A percentile compares a stretch with the other conserved stretches of the same genome.
Conservation (phyloP, 306 rosid genomes). For the Prinsepia uniflora region DNA sequence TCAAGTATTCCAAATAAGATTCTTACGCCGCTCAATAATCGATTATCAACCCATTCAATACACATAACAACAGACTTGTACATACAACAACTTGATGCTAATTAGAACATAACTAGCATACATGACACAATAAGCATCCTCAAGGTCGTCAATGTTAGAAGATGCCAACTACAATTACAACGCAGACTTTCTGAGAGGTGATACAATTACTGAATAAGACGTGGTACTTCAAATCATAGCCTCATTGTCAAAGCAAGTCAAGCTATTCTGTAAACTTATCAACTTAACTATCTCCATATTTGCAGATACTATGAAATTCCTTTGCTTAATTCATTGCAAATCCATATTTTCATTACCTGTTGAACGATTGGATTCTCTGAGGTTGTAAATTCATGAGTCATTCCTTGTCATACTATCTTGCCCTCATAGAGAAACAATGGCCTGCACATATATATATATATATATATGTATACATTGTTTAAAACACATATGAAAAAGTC, state of each 20-base stretch:
- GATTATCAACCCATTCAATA: too few species aligned
- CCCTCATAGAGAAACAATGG: conserved; percentile 84
- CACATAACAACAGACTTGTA: too few species aligned
- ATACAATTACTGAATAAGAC: neutral
- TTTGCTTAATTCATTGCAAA: neutral
- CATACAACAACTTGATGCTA: too few species aligned
- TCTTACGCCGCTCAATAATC: too few species aligned
- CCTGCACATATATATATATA: conserved; percentile 36
- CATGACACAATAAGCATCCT: too few species aligned
- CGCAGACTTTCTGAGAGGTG: too few species aligned
- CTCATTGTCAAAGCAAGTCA: neutral
- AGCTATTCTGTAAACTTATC: too few species aligned
- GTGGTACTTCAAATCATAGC: neutral
- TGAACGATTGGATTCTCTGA: conserved; percentile 84
- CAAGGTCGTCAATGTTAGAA: too few species aligned
- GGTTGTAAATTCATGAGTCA: conserved; percentile 78
- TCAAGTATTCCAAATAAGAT: too few species aligned
- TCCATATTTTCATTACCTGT: conserved; percentile 51
- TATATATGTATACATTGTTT: conserved; percentile 2
- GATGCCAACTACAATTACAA: too few species aligned
- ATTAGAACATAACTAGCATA: too few species aligned
- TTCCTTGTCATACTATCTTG: conserved; percentile 96
- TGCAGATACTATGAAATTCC: neutral
- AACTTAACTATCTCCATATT: neutral
- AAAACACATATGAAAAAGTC: conserved; percentile 9